Evolutionary conservation across 192 early-diverging fungal species (phyloP).

Genomic region (Allomyces arbusculus): DNA sequence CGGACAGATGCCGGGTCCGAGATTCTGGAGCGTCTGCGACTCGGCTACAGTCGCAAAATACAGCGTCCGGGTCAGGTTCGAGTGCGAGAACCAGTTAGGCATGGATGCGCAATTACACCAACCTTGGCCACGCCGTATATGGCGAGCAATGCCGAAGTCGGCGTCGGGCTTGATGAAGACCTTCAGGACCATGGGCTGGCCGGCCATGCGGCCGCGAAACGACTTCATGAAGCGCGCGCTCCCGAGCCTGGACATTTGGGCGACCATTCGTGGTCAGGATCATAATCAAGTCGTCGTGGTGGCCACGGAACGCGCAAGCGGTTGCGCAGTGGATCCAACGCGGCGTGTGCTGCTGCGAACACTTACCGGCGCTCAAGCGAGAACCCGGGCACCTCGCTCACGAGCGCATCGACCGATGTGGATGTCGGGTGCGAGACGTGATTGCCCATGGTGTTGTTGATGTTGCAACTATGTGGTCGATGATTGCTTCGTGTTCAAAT

Average conservation of each 20-base stretch:
- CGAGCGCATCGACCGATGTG: too few relatives aligned
- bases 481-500: too few relatives aligned
- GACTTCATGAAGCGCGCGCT: conserved; percentile 90
- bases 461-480: too few relatives aligned
- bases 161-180: conserved; percentile 76
- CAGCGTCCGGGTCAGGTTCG: conserved; percentile 11
- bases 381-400: too few relatives aligned
- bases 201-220: conserved; percentile 56
- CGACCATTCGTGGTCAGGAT: too few relatives aligned
- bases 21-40: conserved; percentile 21
- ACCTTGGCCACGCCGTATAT: background rate
- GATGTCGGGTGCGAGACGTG: too few relatives aligned
- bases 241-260: conserved; percentile 36
- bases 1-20: conserved; percentile 57
- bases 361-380: too few relatives aligned
- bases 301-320: too few relatives aligned
- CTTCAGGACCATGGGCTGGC: conserved; percentile 72
- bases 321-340: too few relatives aligned
- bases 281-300: too few relatives aligned
- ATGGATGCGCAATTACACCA: background rate
- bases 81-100: background rate
- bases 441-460: too few relatives aligned
- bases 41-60: conserved; percentile 8
- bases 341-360: too few relatives aligned
- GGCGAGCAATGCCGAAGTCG: conserved; percentile 9